A percentile compares a stretch with the other conserved stretches of the same genome.
Conservation (phyloP, 352 stramenopile species). For the Phytophthora europaea region DNA sequence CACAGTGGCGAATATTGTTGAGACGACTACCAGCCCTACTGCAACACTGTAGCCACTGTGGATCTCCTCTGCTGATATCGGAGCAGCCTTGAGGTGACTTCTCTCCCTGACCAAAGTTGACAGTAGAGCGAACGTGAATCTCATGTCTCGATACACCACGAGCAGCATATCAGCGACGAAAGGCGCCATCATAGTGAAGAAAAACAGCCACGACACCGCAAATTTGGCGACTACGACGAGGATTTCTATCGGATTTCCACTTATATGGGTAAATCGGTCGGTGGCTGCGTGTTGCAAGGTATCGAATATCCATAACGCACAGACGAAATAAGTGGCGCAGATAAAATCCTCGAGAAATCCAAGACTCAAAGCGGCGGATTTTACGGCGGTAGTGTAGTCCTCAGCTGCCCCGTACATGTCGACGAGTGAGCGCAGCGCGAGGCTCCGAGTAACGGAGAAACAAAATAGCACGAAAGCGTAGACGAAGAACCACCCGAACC, state of each 20-base stretch:
- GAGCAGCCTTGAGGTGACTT: conserved; percentile 39
- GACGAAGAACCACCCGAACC: conserved; percentile 30
- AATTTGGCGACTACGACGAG: neutral
- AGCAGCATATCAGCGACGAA: conserved; percentile 47
- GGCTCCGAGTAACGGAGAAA: conserved; percentile 27
- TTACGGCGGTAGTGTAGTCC: conserved; percentile 19
- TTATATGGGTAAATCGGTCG: neutral
- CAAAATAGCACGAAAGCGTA: conserved; percentile 28
- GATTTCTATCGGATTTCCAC: neutral
- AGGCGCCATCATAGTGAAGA: conserved; percentile 24
- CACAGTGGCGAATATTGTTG: conserved; percentile 9
- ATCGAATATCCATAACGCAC: conserved; percentile 33
- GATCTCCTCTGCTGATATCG: conserved; percentile 38
- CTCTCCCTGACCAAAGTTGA: conserved; percentile 28
- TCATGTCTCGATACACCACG: conserved; percentile 37
- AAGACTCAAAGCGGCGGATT: conserved; percentile 26
- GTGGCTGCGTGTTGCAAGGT: neutral
- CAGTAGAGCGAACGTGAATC: conserved; percentile 47
- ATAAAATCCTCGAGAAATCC: conserved; percentile 41
- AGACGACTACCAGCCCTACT: conserved; percentile 12
- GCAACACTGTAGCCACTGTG: conserved; percentile 30
- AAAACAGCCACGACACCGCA: conserved; percentile 22
- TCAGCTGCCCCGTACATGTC: conserved; percentile 23
- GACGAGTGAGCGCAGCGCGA: conserved; percentile 28
- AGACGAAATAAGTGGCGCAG: conserved; percentile 39